A percentile compares a stretch with the other conserved stretches of the same genome.
These are phyloP conservation scores for Phytophthora fragariaefolia DNA, from an alignment of 352 stramenopile genomes.

Conservation along the genomic window DNA sequence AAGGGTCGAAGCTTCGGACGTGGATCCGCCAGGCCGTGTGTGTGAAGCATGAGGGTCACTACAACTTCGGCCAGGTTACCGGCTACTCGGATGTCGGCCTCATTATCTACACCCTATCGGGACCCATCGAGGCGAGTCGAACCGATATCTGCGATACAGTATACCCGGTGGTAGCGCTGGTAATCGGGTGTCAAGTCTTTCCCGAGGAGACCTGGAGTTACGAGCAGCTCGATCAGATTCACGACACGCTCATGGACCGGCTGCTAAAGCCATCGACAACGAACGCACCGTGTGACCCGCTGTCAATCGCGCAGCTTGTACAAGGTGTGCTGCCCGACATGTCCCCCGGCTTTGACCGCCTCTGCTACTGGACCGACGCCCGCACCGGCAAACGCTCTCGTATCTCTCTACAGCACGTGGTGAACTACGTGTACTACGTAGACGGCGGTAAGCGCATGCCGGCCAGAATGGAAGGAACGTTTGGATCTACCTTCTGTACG, in stretches of 20 bases:
- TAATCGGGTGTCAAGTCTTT: constrained; percentile 5
- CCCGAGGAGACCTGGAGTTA: background rate
- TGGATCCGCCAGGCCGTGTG: constrained; percentile 1
- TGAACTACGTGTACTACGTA: background rate
- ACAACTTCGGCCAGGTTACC: background rate
- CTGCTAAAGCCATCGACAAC: background rate
- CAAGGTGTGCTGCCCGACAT: background rate
- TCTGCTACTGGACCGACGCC: background rate
- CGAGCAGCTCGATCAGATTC: background rate
- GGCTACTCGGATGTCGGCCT: background rate
- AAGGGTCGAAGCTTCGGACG: background rate
- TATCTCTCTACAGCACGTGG: background rate
- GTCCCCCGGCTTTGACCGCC: background rate
- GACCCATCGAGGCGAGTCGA: background rate
- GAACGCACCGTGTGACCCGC: background rate
- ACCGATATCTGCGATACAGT: constrained; percentile 1
- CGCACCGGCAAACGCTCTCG: background rate
- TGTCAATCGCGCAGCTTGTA: background rate
- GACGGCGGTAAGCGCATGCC: background rate
- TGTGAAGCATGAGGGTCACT: background rate
- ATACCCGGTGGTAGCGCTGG: constrained; percentile 3
- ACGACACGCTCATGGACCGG: background rate
- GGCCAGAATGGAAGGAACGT: background rate
- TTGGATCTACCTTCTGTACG: background rate
- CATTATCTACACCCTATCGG: background rate